phyloP scores from a whole-genome alignment of 176 grass and related monocot genomes.

The Areca catechu region DNA sequence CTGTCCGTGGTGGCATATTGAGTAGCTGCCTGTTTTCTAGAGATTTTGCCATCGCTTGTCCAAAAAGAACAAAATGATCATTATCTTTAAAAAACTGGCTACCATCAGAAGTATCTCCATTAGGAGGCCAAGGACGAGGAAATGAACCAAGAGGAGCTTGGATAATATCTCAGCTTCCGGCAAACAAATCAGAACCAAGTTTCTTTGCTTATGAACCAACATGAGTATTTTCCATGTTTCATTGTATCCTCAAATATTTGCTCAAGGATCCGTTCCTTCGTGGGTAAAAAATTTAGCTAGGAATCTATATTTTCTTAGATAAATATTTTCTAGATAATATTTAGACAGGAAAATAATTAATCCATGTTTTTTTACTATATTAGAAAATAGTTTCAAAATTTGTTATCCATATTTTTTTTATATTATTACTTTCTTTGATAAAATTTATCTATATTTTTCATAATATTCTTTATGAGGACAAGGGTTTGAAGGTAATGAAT shows the following conservation, averaged over 20 bases:
- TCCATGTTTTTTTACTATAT: too few relatives aligned
- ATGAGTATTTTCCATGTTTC: neutral
- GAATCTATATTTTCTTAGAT: too few relatives aligned
- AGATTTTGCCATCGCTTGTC: slow-evolving; percentile 69
- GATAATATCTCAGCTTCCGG: slow-evolving; percentile 30
- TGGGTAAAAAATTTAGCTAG: too few relatives aligned
- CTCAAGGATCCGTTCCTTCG: too few relatives aligned
- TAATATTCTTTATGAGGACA: too few relatives aligned
- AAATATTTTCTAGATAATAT: too few relatives aligned
- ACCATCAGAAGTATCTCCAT: slow-evolving; percentile 44
- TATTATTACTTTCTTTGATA: too few relatives aligned
- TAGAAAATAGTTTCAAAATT: too few relatives aligned
- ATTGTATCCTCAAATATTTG: slow-evolving; percentile 28
- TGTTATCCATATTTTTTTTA: too few relatives aligned
- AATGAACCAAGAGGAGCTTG: slow-evolving; percentile 69
- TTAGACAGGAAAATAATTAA: too few relatives aligned
- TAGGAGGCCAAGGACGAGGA: slow-evolving; percentile 58
- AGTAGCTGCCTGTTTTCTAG: slow-evolving; percentile 80
- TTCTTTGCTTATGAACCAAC: slow-evolving; percentile 25
- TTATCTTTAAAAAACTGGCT: slow-evolving; percentile 50
- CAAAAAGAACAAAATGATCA: slow-evolving; percentile 68
- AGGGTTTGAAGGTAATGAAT: too few relatives aligned
- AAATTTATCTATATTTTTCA: too few relatives aligned
- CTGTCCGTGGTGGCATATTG: slow-evolving; percentile 54
- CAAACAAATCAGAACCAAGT: slow-evolving; percentile 8